Evolutionary conservation across 2,329 filamentous ascomycete genomes (phyloP).

Genomic region (Pezicula radicicola): DNA sequence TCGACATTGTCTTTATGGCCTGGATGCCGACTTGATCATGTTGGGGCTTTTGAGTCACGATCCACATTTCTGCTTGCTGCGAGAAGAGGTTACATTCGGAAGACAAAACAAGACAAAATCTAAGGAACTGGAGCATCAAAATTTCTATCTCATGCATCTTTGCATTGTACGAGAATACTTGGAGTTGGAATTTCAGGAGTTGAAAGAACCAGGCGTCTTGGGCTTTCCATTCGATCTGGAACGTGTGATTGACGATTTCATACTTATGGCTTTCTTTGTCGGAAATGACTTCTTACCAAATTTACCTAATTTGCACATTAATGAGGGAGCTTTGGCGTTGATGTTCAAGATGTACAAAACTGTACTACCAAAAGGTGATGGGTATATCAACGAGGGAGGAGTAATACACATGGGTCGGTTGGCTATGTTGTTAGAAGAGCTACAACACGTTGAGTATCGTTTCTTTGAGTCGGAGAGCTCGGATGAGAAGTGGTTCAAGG

Average conservation of each 20-base stretch:
- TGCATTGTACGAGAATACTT: conserved; percentile 97
- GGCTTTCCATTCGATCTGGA: conserved; percentile 88
- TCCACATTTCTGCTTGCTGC: conserved; percentile 93
- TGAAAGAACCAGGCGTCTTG: conserved; percentile 70
- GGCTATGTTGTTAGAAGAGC: conserved; percentile 72
- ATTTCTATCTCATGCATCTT: conserved; percentile 95
- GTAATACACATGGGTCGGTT: conserved; percentile 85
- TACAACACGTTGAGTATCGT: conserved; percentile 85
- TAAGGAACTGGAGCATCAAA: conserved; percentile 97
- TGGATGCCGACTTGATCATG: conserved; percentile 99
- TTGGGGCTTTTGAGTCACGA: conserved; percentile 94
- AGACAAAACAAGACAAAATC: conserved; percentile 83
- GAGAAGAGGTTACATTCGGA: conserved; percentile 97
- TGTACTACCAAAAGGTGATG: conserved; percentile 79
- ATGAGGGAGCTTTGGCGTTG: conserved; percentile 91
- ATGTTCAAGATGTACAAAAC: conserved; percentile 98
- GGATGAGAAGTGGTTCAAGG: conserved; percentile 88
- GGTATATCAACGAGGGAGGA: conserved; percentile 95
- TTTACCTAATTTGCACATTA: conserved; percentile 93
- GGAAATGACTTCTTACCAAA: conserved; percentile 99
- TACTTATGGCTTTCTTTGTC: conserved; percentile 98
- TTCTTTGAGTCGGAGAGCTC: conserved; percentile 89
- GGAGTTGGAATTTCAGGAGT: conserved; percentile 92
- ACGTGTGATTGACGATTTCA: conserved; percentile 97
- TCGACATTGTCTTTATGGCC: conserved; percentile 93